Conservation (phyloP, 1,284 basidiomycete genomes). For the Lentinula novae-zelandiae region DNA sequence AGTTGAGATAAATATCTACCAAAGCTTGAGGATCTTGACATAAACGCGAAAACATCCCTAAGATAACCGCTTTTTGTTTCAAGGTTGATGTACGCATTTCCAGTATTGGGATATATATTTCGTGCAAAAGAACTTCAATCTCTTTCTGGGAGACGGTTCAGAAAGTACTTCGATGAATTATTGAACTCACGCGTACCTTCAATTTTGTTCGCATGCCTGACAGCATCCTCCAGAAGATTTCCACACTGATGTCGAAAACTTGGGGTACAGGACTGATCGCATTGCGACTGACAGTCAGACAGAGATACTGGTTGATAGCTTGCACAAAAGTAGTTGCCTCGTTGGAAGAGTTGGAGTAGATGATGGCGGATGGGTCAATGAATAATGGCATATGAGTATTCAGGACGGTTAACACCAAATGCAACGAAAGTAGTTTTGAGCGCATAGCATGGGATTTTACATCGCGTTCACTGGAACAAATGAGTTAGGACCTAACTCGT, state of each 20-base stretch:
- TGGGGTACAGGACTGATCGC: constrained; percentile 94
- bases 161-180: constrained; percentile 7
- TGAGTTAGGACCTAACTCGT: not conserved
- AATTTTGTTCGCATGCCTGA: constrained; percentile 93
- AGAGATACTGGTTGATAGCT: constrained; percentile 93
- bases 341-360: constrained; percentile 83
- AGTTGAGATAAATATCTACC: constrained; percentile 97
- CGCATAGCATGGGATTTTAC: constrained; percentile 94
- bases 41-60: constrained; percentile 82
- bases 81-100: constrained; percentile 98
- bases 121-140: constrained; percentile 96
- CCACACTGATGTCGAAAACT: constrained; percentile 97
- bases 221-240: constrained; percentile 97
- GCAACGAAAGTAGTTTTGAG: constrained; percentile 89
- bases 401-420: constrained; percentile 89
- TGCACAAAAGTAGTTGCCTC: constrained; percentile 89
- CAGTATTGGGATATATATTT: constrained; percentile 98
- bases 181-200: constrained; percentile 54
- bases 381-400: constrained; percentile 90
- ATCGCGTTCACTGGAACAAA: constrained; percentile 75
- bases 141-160: constrained; percentile 71
- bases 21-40: constrained; percentile 95
- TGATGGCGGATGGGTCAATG: constrained; percentile 80
- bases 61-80: constrained; percentile 89
- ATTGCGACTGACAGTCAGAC: constrained; percentile 90